Evolutionary conservation across 148 eudicot genomes (phyloP).

Genomic region (Camellia japonica): DNA sequence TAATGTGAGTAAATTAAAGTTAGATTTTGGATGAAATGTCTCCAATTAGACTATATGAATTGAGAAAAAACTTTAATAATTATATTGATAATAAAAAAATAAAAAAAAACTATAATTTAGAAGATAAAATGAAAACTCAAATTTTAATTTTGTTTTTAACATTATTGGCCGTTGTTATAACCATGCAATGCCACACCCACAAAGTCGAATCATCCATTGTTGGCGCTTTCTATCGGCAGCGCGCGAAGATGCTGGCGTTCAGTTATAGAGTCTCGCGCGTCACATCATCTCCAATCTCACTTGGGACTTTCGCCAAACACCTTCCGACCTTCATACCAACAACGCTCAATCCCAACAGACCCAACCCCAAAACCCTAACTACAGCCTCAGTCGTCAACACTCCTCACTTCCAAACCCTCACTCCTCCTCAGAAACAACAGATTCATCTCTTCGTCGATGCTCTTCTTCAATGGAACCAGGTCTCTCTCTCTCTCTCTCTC

Average conservation of each 20-base stretch:
- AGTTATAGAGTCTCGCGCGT: conserved; percentile 8
- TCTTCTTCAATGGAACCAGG: conserved; percentile 94
- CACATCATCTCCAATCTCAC: conserved; percentile 25
- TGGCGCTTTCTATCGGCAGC: not conserved
- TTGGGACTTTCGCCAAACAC: conserved; percentile 77
- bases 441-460: conserved; percentile 61
- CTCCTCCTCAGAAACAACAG: conserved; percentile 51
- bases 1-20: too few species aligned
- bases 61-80: too few species aligned
- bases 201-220: too few species aligned
- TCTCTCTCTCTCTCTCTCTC: conserved; percentile 11
- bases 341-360: conserved; percentile 12
- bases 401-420: conserved; percentile 50
- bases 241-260: conserved; percentile 28
- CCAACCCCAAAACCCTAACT: conserved; percentile 24
- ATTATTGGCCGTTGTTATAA: too few species aligned
- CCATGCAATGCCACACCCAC: too few species aligned
- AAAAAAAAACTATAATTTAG: too few species aligned
- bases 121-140: too few species aligned
- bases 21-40: too few species aligned
- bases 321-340: conserved; percentile 31
- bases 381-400: conserved; percentile 21
- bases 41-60: too few species aligned
- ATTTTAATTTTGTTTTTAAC: too few species aligned
- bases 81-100: too few species aligned